Conservation (phyloP, 1,139 yeast genomes). For the Wickerhamiella infanticola region DNA sequence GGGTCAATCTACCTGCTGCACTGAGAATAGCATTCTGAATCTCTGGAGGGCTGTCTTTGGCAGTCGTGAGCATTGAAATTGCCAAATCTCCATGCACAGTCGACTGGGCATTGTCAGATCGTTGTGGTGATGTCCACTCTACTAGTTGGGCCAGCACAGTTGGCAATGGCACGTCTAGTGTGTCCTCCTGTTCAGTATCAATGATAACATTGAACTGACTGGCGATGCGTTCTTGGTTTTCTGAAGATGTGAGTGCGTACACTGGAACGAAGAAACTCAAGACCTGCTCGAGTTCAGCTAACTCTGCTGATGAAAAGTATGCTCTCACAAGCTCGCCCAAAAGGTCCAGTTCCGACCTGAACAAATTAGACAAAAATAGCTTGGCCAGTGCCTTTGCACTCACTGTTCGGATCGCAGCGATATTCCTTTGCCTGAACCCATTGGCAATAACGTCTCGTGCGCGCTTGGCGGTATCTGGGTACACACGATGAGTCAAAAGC, state of each 20-base stretch:
- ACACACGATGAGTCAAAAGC: background rate
- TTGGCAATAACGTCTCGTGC: background rate
- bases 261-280: conserved; percentile 84
- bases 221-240: conserved; percentile 50
- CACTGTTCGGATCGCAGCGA: conserved; percentile 56
- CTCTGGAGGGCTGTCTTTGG: background rate
- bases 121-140: background rate
- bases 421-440: conserved; percentile 22
- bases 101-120: background rate
- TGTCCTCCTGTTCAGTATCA: background rate
- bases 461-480: background rate
- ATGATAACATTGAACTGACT: background rate
- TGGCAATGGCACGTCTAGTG: background rate
- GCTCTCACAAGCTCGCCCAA: conserved; percentile 58
- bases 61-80: background rate
- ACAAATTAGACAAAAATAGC: conserved; percentile 59
- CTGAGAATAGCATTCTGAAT: background rate
- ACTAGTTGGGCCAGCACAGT: background rate
- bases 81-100: background rate
- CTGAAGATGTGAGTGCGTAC: conserved; percentile 61
- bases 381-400: conserved; percentile 84
- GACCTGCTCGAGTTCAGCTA: conserved; percentile 50
- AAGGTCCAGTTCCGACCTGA: conserved; percentile 41
- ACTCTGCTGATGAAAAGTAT: conserved; percentile 55
- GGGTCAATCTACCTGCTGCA: background rate